Evolutionary conservation across 371 early-diverging fungal genomes (phyloP), one percentile per base, ranked within the genome.

Genomic region (Batkoa obscura): DNA sequence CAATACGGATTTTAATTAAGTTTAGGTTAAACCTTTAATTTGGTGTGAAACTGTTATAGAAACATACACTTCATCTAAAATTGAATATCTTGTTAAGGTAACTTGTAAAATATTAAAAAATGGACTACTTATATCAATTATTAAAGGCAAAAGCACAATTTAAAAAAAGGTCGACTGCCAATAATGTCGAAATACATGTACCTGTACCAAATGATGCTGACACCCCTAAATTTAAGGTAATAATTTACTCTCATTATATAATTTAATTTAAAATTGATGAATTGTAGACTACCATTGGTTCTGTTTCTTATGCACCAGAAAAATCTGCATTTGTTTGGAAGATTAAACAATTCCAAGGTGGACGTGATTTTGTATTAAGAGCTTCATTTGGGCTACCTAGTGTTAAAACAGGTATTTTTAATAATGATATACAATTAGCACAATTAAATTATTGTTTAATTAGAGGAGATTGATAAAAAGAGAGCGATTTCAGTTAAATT

Each of bases 131-230:
- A 55, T 31, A 23, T 34, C 9, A 43, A 2, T 13, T 10, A 37
- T 15, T 43, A 48, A 57, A 89, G 79, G 95, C 94, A 30, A 90
- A 80, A 63, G 92, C 90, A 6, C 95, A 94, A 67, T 95, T 98
- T 72, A 95, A 95, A 70, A 83, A 88, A 53, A 78, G 93, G 43
- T 94, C 94, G 35, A 84, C 91, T 3, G 98, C 98, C 2, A 98
- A 93, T 63, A 94, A 94, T 64, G 98, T 98, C 9, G 94, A 96
- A 67, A 94, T 98, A 57, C 71, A 79, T 58, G 85, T 98, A 12
- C 98, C 98, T 10, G 98, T 98, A 2, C 94, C 98, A 17, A 88
- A 87, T 60, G 98, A 98, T 72, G 93, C 93, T 0, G 96, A 92
- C 63, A 79, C 91, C 59, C 94, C 95, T 12, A 92, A 88, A 62